Base-by-base conservation (phyloP, 345 rosid genomes). In the Euphorbia lathyris region DNA sequence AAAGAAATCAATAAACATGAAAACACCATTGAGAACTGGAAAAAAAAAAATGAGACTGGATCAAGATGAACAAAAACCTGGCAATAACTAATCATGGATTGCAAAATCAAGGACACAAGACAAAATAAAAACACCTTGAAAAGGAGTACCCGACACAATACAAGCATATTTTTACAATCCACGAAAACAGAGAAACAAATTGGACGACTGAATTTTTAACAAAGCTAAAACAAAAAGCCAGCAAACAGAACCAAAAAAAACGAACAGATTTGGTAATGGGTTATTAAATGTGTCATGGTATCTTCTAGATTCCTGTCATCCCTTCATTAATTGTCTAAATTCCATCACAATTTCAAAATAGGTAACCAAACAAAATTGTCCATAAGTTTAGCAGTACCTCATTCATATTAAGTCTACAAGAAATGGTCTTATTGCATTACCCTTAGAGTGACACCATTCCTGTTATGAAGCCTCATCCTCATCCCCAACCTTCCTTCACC, bases 1-100 rank as follows among this genome's bases (percentile, higher is more conserved):
- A 72, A 25, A 63, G 59, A 74, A 72, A 71, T 73, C 74, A 75
- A 43, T 59, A 45, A 70, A 69, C 59, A 66, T 66, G 68, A 72
- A 58, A 79, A 72, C 63, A 63, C 56, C 16, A 69, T 78, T 65
- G 72, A 81, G 42, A 67, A 62, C 25, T 20, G 45, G 58, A 67
- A 20, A 51, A 51, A n/a, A n/a, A n/a, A 72, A 40, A 58, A 50
- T 57, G 65, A 74, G 58, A 7, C 52, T 58, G 48, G 52, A 34
- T n/a, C 57, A 65, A 65, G 29, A 27, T 19, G 9, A 65, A 65
- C 7, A 29, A 20, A 11, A 16, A 45, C 20, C 53, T 47, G 16
- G 58, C 58, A 14, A 20, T 57, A 20, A 50, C 16, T 13, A 22
- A 30, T 62, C 50, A 14, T 20, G 45, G 12, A 50, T 4, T 6